A percentile compares a stretch with the other conserved stretches of the same genome.
phyloP scores from a whole-genome alignment of 805 yeast species.

The Pichia paraexigua region DNA sequence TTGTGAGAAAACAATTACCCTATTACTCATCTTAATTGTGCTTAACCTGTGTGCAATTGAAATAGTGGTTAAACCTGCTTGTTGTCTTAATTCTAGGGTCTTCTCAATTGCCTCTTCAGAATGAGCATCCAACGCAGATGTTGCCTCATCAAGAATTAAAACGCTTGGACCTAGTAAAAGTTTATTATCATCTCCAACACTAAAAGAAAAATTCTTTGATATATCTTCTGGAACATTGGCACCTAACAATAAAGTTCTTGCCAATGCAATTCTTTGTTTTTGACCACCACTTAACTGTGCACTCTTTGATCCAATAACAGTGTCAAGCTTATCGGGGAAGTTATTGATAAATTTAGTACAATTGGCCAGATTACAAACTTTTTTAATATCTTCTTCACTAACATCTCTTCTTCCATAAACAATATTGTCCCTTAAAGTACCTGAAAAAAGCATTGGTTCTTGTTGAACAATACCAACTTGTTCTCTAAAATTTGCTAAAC shows the following conservation, averaged over 20 bases:
- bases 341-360: conserved; percentile 58
- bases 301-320: conserved; percentile 80
- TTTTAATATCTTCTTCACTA: conserved; percentile 47
- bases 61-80: conserved; percentile 61
- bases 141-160: conserved; percentile 87
- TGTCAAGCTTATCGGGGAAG: conserved; percentile 77
- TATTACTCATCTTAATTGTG: conserved; percentile 75
- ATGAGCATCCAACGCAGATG: conserved; percentile 85
- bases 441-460: conserved; percentile 84
- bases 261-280: conserved; percentile 85
- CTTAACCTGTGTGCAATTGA: conserved; percentile 89
- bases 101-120: conserved; percentile 80
- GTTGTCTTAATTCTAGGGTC: conserved; percentile 51
- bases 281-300: conserved; percentile 93
- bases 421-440: conserved; percentile 76
- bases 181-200: conserved; percentile 19
- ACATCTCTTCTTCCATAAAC: conserved; percentile 64
- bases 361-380: conserved; percentile 65
- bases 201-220: conserved; percentile 8
- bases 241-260: conserved; percentile 67
- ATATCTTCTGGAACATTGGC: conserved; percentile 14
- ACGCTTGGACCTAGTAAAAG: conserved; percentile 52
- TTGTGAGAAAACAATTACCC: conserved; percentile 66
- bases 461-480: conserved; percentile 88
- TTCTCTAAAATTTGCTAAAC: conserved; percentile 63